Percentiles rank a stretch among this genome's conserved stretches.
These are phyloP conservation scores for Erysimum cheiri DNA, from an alignment of 441 rosid species.

Conservation along the genomic window DNA sequence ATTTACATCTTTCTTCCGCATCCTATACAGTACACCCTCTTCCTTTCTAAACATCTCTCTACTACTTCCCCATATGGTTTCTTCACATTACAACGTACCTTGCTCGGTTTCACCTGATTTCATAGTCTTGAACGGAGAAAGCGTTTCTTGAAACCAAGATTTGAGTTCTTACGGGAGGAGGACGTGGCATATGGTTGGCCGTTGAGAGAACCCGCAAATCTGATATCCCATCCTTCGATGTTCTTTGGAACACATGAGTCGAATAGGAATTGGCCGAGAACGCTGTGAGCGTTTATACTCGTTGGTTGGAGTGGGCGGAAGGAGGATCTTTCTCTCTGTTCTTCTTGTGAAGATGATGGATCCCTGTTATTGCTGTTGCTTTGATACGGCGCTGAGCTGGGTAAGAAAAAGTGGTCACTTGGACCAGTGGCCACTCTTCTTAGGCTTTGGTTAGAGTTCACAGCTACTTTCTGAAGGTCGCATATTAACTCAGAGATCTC, in stretches of 20 bases:
- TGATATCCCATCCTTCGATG: conserved; percentile 96
- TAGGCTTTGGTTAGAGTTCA: conserved; percentile 83
- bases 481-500: conserved; percentile 83
- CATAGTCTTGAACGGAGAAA: conserved; percentile 77
- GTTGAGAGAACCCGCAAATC: conserved; percentile 68
- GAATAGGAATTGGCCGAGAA: conserved; percentile 85
- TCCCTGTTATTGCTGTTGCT: conserved; percentile 42
- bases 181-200: conserved; percentile 66
- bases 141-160: conserved; percentile 53
- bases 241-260: conserved; percentile 90
- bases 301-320: conserved; percentile 56
- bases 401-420: conserved; percentile 81
- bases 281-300: conserved; percentile 75
- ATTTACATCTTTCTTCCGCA: conserved; percentile 41
- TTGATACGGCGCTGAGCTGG: conserved; percentile 63
- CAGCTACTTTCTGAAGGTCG: conserved; percentile 89
- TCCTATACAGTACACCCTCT: conserved; percentile 42
- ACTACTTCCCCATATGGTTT: conserved; percentile 15
- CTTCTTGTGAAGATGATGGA: conserved; percentile 57
- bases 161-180: conserved; percentile 63
- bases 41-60: conserved; percentile 34
- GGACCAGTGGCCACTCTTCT: conserved; percentile 83
- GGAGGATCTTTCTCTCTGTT: conserved; percentile 54
- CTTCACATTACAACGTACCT: conserved; percentile 14
- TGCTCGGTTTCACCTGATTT: background rate